Evolutionary conservation across 345 rosid species (phyloP), one percentile per base, ranked within the genome.

Genomic region (Bretschneidera sinensis): DNA sequence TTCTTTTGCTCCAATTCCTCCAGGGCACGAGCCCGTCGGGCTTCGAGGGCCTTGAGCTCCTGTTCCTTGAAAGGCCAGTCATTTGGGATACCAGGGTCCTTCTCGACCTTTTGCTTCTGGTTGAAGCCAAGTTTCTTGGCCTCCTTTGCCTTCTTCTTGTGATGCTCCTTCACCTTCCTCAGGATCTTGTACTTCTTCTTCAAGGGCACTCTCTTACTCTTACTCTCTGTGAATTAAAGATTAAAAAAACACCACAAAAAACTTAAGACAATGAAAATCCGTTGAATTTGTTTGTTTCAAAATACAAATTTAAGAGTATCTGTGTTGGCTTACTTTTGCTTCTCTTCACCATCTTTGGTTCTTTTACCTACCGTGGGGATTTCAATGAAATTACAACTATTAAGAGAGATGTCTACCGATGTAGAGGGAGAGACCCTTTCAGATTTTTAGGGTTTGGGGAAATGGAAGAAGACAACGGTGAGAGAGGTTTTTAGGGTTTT

Each of bases 61-160:
- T 94, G 91, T 66, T 88, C 99, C 92, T 86, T 90, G 72, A 85
- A 88, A 48, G 99, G 99, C 97, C 92, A 90, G 68, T 88, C 99
- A 70, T 90, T 94, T 31, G 99, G 97, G 35, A 90, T 90, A 51
- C 95, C 99, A 23, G 97, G 96, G 62, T 94, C 99, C 71, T 94
- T 94, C 82, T 86, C 99, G 33, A 81, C 88, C 78, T 78, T 90
- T 18, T 65, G 60, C 67, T 79, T 88, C 0, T 72, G 68, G 24
- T 74, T 72, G 61, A 84, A 56, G 4, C 85, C 90, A n/a, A 82
- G 80, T 71, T 90, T 94, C 68, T 90, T 94, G 33, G 97, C 96
- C 55, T 90, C 96, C 76, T 94, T 90, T 8, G 97, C 97, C 72
- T 90, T 88, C 89, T 94, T 94, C 69, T 78, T 85, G 69, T 94